Conservation (phyloP, 202 grass and related monocot species). For the Alloteropsis angusta region DNA sequence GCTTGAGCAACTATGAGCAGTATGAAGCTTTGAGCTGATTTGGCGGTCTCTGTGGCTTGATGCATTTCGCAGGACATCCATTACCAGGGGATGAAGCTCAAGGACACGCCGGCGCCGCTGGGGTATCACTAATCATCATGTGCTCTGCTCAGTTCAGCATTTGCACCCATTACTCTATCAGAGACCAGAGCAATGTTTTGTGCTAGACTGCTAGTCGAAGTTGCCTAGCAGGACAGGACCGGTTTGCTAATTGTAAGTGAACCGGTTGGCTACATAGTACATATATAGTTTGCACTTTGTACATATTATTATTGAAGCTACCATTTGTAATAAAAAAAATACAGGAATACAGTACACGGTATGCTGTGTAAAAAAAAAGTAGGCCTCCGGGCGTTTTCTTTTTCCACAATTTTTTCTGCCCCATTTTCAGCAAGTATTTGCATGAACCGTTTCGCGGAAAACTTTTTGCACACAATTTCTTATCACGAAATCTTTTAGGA, state of each 20-base stretch:
- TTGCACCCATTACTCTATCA: background rate
- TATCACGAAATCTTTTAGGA: too few species aligned
- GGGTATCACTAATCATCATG: slow-evolving; percentile 47
- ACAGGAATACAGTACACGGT: too few species aligned
- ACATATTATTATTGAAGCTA: background rate
- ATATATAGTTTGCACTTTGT: background rate
- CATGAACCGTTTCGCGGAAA: too few species aligned
- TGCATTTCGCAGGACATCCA: slow-evolving; percentile 63
- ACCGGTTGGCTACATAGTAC: background rate
- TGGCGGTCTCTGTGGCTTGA: background rate
- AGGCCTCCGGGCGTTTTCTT: too few species aligned
- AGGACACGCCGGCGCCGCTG: slow-evolving; percentile 59
- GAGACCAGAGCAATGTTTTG: background rate
- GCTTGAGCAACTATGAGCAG: background rate
- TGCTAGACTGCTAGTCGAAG: background rate
- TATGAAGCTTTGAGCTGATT: background rate
- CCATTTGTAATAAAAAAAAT: too few species aligned
- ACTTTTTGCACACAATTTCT: too few species aligned
- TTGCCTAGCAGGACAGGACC: background rate
- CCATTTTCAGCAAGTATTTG: too few species aligned
- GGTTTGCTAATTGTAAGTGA: background rate
- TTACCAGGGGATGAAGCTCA: slow-evolving; percentile 75
- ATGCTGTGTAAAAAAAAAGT: too few species aligned
- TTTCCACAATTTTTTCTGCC: too few species aligned
- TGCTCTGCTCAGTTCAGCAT: background rate